Evolutionary conservation across 805 yeast species (phyloP).

Genomic region (Suhomyces prunicola): DNA sequence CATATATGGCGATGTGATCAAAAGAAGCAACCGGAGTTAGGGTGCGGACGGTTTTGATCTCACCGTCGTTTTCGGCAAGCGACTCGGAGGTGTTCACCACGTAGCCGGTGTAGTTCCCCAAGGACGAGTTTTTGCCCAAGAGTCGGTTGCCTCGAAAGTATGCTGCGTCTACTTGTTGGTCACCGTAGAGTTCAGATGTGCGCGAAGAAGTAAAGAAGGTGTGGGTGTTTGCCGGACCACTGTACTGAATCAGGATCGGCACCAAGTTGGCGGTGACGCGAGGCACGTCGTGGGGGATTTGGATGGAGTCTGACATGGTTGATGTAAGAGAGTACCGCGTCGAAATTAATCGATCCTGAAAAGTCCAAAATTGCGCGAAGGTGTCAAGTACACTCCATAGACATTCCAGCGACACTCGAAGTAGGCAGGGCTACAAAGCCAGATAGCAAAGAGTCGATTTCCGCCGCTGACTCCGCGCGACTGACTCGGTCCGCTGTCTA

Average conservation of each 20-base stretch:
- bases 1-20: constrained; percentile 19
- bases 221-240: constrained; percentile 31
- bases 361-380: background rate
- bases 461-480: no score
- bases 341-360: background rate
- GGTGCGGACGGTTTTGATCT: constrained; percentile 18
- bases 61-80: constrained; percentile 10
- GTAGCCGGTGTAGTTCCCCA: constrained; percentile 21
- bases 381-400: background rate
- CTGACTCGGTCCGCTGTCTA: no score
- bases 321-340: background rate
- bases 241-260: constrained; percentile 13
- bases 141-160: constrained; percentile 37
- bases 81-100: constrained; percentile 21
- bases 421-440: background rate
- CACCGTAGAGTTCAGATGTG: constrained; percentile 12
- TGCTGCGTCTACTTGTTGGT: constrained; percentile 15
- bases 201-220: constrained; percentile 33
- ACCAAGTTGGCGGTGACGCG: constrained; percentile 9
- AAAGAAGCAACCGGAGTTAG: constrained; percentile 21
- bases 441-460: no score
- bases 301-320: constrained; percentile 7
- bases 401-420: background rate
- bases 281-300: constrained; percentile 6
- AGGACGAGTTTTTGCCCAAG: constrained; percentile 18